Conservation (phyloP, 108 stramenopile species). For the Seminavis robusta region DNA sequence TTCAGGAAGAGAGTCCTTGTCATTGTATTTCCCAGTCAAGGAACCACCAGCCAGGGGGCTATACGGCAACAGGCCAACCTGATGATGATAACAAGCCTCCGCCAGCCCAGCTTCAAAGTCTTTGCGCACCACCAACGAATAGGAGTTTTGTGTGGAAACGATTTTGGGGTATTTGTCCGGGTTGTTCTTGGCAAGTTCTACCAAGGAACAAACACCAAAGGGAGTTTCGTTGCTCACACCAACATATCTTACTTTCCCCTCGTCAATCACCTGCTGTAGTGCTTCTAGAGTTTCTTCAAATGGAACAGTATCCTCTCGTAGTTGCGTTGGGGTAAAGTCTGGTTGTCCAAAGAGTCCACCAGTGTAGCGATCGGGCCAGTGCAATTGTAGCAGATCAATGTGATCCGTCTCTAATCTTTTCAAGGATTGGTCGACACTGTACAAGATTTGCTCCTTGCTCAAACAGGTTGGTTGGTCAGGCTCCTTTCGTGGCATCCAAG, state of each 20-base stretch:
- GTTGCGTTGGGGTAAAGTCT: conserved; percentile 53
- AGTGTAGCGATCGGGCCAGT: conserved; percentile 86
- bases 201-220: conserved; percentile 82
- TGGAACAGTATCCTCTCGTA: conserved; percentile 35
- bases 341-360: conserved; percentile 80
- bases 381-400: conserved; percentile 91
- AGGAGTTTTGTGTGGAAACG: conserved; percentile 83
- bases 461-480: conserved; percentile 36
- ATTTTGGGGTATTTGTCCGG: conserved; percentile 77
- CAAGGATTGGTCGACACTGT: conserved; percentile 81
- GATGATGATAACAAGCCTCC: conserved; percentile 84
- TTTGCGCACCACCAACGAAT: conserved; percentile 83
- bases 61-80: conserved; percentile 88
- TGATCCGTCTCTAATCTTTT: conserved; percentile 83
- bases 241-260: conserved; percentile 81
- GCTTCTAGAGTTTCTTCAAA: conserved; percentile 87
- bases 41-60: conserved; percentile 88
- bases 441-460: conserved; percentile 66
- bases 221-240: conserved; percentile 93
- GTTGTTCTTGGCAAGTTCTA: conserved; percentile 52
- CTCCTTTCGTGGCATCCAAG: conserved; percentile 78
- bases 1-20: conserved; percentile 40
- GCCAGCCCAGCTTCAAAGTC: conserved; percentile 84
- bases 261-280: conserved; percentile 67
- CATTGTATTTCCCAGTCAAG: conserved; percentile 78